Percentiles rank a stretch among this genome's conserved stretches.
phyloP scores from a whole-genome alignment of 257 asterid genomes.

The Ilex aquifolium region DNA sequence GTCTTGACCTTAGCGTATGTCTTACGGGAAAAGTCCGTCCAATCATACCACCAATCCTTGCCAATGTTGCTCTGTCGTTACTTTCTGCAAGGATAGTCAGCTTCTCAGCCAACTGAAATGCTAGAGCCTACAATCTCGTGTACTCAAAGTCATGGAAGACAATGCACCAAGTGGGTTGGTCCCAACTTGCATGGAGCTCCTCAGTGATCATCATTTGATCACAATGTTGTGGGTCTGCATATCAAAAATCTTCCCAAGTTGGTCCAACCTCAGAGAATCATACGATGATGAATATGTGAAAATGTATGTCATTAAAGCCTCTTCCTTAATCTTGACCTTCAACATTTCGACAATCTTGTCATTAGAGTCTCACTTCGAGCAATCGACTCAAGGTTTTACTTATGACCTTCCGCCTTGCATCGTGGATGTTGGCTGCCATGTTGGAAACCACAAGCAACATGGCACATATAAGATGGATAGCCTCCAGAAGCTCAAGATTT shows the following conservation, averaged over 20 bases:
- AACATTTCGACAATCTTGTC: slow-evolving; percentile 86
- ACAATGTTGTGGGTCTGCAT: slow-evolving; percentile 56
- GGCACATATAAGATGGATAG: slow-evolving; percentile 86
- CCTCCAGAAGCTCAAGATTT: slow-evolving; percentile 95
- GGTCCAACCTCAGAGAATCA: slow-evolving; percentile 69
- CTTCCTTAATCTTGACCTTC: slow-evolving; percentile 79
- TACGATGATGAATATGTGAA: slow-evolving; percentile 75
- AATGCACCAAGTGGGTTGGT: too few species aligned
- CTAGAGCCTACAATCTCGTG: too few species aligned
- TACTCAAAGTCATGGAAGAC: too few species aligned
- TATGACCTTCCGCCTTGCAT: slow-evolving; percentile 73
- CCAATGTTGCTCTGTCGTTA: slow-evolving; percentile 76
- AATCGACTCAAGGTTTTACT: slow-evolving; percentile 80
- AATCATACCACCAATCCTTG: slow-evolving; percentile 73
- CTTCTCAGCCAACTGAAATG: slow-evolving; percentile 49
- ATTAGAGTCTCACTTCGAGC: slow-evolving; percentile 59
- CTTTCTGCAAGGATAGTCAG: slow-evolving; percentile 70
- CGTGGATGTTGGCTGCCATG: slow-evolving; percentile 88
- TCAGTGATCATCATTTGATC: too few species aligned
- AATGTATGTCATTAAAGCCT: slow-evolving; percentile 81
- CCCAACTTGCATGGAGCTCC: too few species aligned
- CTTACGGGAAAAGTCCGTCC: slow-evolving; percentile 72
- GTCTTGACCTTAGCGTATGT: slow-evolving; percentile 87
- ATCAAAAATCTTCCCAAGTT: slow-evolving; percentile 70
- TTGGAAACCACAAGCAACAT: slow-evolving; percentile 95